A percentile compares a stretch with the other conserved stretches of the same genome.
Conservation (phyloP, 192 early-diverging fungal species). For the Mortierella hygrophila region DNA sequence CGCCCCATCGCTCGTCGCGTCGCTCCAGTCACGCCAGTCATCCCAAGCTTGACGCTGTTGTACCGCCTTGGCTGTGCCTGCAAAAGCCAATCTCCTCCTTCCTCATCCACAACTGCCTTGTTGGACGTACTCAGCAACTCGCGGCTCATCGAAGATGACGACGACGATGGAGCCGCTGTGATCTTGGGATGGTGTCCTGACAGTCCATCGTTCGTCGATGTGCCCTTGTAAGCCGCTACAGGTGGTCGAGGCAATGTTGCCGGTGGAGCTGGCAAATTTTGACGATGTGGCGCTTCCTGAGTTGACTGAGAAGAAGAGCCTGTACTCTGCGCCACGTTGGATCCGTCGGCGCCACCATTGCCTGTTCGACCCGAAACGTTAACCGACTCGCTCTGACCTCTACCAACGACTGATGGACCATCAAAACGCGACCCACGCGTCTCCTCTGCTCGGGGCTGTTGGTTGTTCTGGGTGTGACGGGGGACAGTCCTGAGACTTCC, state of each 20-base stretch:
- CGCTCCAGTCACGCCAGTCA: conserved; percentile 42
- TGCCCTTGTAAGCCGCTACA: conserved; percentile 14
- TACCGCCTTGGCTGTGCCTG: conserved; percentile 43
- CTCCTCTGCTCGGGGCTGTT: conserved; percentile 13
- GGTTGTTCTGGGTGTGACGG: conserved; percentile 12
- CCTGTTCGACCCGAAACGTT: not conserved
- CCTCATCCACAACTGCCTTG: conserved; percentile 48
- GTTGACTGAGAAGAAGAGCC: not conserved
- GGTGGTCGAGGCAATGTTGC: conserved; percentile 13
- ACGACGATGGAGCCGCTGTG: not conserved
- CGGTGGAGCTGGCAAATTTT: conserved; percentile 2
- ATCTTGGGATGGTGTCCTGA: not conserved
- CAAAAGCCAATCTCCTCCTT: conserved; percentile 47
- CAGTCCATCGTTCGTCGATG: not conserved
- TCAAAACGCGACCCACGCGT: not conserved
- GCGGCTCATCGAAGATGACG: not conserved
- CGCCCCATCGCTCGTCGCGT: conserved; percentile 48
- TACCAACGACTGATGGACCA: not conserved
- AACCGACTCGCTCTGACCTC: not conserved
- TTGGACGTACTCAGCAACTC: not conserved
- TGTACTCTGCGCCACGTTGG: not conserved
- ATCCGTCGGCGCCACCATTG: not conserved
- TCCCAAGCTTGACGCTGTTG: conserved; percentile 50
- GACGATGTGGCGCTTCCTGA: not conserved
- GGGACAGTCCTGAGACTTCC: conserved; percentile 47